Percentiles rank a stretch among this genome's conserved stretches.
Evolutionary conservation across 208 protist genomes (phyloP).

Genomic region (Acanthamoeba royreba): DNA sequence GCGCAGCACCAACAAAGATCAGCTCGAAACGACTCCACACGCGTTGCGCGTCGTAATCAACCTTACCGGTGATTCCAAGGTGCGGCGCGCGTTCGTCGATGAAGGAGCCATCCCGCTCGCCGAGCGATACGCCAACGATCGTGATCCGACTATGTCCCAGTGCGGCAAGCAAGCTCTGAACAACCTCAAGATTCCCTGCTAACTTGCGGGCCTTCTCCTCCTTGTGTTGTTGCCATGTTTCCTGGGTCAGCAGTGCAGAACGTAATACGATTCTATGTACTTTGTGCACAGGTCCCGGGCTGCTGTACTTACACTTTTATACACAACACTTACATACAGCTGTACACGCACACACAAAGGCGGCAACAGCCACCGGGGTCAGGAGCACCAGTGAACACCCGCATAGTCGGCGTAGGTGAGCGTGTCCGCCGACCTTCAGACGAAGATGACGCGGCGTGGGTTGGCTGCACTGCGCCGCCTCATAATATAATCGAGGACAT

Average conservation of each 20-base stretch:
- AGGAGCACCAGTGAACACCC: no score
- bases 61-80: neutral
- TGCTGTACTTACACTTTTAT: no score
- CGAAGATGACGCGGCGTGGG: neutral
- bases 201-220: no score
- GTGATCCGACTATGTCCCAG: neutral
- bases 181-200: slow-evolving; percentile 48
- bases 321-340: no score
- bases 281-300: no score
- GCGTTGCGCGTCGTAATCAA: slow-evolving; percentile 24
- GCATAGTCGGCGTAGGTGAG: no score
- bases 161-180: slow-evolving; percentile 34
- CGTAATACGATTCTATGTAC: no score
- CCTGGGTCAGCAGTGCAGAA: no score
- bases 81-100: slow-evolving; percentile 6
- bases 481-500: neutral
- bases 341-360: no score
- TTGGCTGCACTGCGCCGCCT: neutral
- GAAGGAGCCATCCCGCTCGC: neutral
- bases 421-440: no score
- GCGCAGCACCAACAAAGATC: neutral
- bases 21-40: neutral
- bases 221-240: no score
- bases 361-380: no score
- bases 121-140: neutral